Evolutionary conservation across 768 basidiomycete genomes (phyloP).

Genomic region (Harrya chromipes): DNA sequence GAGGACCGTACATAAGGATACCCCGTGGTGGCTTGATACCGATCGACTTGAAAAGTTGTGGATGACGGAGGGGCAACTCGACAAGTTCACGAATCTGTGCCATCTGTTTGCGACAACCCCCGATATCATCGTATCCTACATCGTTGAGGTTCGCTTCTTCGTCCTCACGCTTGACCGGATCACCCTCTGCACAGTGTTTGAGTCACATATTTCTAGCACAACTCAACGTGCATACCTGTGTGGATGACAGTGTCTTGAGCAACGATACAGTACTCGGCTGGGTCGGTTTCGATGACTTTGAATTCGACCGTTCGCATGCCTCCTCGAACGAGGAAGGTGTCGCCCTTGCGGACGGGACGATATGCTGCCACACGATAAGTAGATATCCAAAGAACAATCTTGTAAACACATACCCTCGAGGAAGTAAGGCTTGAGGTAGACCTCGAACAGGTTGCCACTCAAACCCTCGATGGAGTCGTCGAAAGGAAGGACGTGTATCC

Average conservation of each 20-base stretch:
- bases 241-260: slow-evolving; percentile 99
- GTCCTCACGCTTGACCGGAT: slow-evolving; percentile 97
- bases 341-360: slow-evolving; percentile 93
- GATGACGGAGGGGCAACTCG: slow-evolving; percentile 95
- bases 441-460: slow-evolving; percentile 97
- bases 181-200: slow-evolving; percentile 66
- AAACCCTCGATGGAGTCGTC: slow-evolving; percentile 98
- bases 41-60: slow-evolving; percentile 99
- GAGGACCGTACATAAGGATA: slow-evolving; percentile 98
- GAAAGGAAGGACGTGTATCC: slow-evolving; percentile 94
- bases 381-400: neutral
- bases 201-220: neutral
- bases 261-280: slow-evolving; percentile 97
- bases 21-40: slow-evolving; percentile 99
- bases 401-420: slow-evolving; percentile 64
- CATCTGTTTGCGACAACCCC: slow-evolving; percentile 99
- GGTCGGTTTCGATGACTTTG: slow-evolving; percentile 98
- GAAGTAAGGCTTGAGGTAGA: slow-evolving; percentile 99
- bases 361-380: slow-evolving; percentile 52
- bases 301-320: slow-evolving; percentile 99
- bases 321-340: slow-evolving; percentile 98
- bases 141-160: slow-evolving; percentile 96
- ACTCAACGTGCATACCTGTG: slow-evolving; percentile 48
- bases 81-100: slow-evolving; percentile 99
- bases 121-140: slow-evolving; percentile 99